Base-by-base conservation (phyloP, 2,329 filamentous ascomycete genomes). In the Emmonsiellopsis sp. region DNA sequence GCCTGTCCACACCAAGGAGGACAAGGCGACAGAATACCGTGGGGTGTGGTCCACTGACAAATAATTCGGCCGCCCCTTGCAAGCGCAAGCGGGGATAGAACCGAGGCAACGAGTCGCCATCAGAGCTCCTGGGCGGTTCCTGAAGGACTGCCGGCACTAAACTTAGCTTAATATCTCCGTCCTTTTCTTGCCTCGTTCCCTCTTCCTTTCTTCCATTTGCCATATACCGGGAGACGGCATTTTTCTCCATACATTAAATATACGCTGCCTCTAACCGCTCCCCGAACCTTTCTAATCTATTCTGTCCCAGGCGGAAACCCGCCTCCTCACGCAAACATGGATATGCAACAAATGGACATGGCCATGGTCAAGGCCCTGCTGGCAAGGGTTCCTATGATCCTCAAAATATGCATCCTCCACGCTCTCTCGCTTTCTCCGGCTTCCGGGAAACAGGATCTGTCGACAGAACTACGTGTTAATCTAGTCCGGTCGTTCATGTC, bases 401-500 rank as follows among this genome's bases (percentile, higher is more conserved):
- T 76, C 20, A 73, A 70, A 57, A 75, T 72, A 1, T 55, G 69
- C 16, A 34, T 76, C 37, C 62, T 71, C 16, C 72, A 75, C 63
- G 60, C 64, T 2, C 74, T 95, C 7, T 79, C 78, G 31, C 70
- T 86, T 41, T 89, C 90, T 0, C 77, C 84, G 35, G 83, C 83
- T 7, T 81, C 85, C 4, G 80, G 82, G 46, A 89, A 93, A 73
- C 84, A 92, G 72, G 86, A 95, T 66, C 72, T 95, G 3, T 79
- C 79, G 50, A 92, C 86, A 11, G 85, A 87, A 54, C 65, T 96
- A 52, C 83, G 79, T 1, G 77, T 95, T 53, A 79, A 82, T 30
- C 72, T 93, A 13, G 67, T 95, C n/a, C 84, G 88, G 16, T 80
- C 80, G 0, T 74, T 89, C 52, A 67, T 89, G 50, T 65, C 68